A percentile compares a stretch with the other conserved stretches of the same genome.
phyloP scores from a whole-genome alignment of 2,329 filamentous ascomycete species.

The Claviceps fusiformis region DNA sequence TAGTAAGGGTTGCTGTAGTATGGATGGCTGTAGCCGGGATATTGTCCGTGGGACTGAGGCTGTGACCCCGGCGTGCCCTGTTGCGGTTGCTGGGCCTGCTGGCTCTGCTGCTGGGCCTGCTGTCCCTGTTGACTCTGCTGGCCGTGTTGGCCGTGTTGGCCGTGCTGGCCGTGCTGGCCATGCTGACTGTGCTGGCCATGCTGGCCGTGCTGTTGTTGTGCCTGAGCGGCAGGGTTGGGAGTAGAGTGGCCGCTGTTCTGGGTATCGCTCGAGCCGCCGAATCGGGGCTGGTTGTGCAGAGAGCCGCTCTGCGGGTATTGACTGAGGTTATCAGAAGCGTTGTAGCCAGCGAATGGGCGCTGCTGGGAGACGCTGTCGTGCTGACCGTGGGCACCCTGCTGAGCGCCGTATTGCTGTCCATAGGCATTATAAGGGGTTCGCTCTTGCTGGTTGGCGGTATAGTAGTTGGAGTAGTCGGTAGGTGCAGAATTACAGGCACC shows the following conservation, averaged over 20 bases:
- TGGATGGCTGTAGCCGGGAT: conserved; percentile 40
- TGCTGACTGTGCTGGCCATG: conserved; percentile 19
- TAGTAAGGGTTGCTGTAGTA: conserved; percentile 53
- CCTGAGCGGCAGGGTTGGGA: conserved; percentile 60
- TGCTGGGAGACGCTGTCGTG: conserved; percentile 63
- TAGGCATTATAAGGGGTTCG: conserved; percentile 76
- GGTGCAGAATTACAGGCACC: conserved; percentile 61
- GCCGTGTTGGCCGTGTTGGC: conserved; percentile 27
- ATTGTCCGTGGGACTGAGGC: conserved; percentile 33
- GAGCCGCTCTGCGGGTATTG: conserved; percentile 61
- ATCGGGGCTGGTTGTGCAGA: conserved; percentile 42
- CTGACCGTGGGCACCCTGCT: conserved; percentile 47
- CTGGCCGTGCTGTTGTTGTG: conserved; percentile 31
- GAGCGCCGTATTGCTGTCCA: conserved; percentile 43
- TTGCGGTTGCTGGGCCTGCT: conserved; percentile 19
- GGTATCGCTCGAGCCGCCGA: conserved; percentile 47
- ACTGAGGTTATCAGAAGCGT: conserved; percentile 47
- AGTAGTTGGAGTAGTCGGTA: conserved; percentile 74
- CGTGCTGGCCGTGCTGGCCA: conserved; percentile 7
- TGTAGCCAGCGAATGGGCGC: conserved; percentile 66
- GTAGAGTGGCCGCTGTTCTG: conserved; percentile 85
- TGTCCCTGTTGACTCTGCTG: conserved; percentile 26
- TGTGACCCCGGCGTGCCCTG: conserved; percentile 28
- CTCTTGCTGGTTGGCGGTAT: conserved; percentile 59
- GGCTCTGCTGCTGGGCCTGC: conserved; percentile 20